phyloP scores from a whole-genome alignment of 257 asterid species.

The Plantago ovata region DNA sequence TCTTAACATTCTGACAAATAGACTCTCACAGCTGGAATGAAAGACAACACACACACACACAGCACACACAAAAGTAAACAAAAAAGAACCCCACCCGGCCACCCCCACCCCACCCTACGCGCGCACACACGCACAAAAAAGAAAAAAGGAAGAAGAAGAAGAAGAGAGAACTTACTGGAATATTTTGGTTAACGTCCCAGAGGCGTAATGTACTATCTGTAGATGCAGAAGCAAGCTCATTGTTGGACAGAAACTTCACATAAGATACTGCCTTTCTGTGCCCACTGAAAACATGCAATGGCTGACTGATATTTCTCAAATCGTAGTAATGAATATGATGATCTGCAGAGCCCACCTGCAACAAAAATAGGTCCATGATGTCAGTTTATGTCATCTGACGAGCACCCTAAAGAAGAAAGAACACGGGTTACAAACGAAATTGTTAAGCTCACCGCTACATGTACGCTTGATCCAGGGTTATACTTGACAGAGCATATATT shows the following conservation, averaged over 20 bases:
- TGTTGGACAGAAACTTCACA: constrained; percentile 70
- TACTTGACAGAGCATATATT: constrained; percentile 89
- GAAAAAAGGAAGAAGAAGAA: not conserved
- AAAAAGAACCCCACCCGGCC: too few species aligned
- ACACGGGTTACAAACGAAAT: constrained; percentile 1
- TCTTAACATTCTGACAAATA: not conserved
- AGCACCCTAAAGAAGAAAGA: constrained; percentile 7
- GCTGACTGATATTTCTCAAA: constrained; percentile 68
- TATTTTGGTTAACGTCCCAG: constrained; percentile 79
- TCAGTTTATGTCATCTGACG: constrained; percentile 10
- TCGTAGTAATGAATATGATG: constrained; percentile 83
- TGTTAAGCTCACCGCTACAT: constrained; percentile 54
- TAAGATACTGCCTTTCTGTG: constrained; percentile 87
- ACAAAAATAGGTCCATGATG: constrained; percentile 2
- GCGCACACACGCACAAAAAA: not conserved
- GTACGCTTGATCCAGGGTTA: constrained; percentile 81
- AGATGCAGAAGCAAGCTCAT: constrained; percentile 89
- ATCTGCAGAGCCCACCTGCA: constrained; percentile 92
- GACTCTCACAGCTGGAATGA: not conserved
- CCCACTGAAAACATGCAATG: constrained; percentile 64
- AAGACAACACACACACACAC: too few species aligned
- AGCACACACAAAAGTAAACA: too few species aligned
- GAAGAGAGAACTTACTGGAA: constrained; percentile 48
- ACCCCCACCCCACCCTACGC: too few species aligned
- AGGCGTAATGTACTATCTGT: constrained; percentile 84